These are phyloP conservation scores for Phytophthora litchii DNA, from an alignment of 352 stramenopile genomes.

Conservation along the genomic window DNA sequence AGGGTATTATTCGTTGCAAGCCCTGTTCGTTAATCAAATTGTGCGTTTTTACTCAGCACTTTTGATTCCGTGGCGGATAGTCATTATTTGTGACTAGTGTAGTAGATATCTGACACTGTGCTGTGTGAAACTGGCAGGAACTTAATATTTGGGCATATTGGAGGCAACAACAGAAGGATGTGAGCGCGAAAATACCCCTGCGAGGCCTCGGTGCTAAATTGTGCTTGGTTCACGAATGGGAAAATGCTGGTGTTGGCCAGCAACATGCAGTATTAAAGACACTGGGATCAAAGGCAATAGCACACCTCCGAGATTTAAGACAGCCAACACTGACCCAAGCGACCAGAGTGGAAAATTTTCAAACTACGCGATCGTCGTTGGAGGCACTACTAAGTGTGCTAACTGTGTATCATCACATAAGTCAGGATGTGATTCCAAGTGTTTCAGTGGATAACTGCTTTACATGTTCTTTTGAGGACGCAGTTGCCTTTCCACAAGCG, in stretches of 20 bases:
- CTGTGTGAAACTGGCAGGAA: slow-evolving; percentile 44
- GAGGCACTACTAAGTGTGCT: slow-evolving; percentile 32
- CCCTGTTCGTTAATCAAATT: slow-evolving; percentile 78
- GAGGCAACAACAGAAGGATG: slow-evolving; percentile 40
- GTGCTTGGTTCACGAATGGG: slow-evolving; percentile 59
- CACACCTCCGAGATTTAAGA: slow-evolving; percentile 28
- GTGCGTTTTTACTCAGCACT: slow-evolving; percentile 41
- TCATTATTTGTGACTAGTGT: neutral
- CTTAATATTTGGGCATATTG: slow-evolving; percentile 72
- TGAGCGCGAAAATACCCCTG: slow-evolving; percentile 44
- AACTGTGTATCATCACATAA: slow-evolving; percentile 11
- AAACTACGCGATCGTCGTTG: slow-evolving; percentile 26
- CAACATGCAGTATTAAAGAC: slow-evolving; percentile 25
- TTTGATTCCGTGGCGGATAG: neutral
- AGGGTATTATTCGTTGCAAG: slow-evolving; percentile 71
- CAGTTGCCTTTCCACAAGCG: slow-evolving; percentile 48
- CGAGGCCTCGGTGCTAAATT: slow-evolving; percentile 56
- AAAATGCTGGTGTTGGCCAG: slow-evolving; percentile 21
- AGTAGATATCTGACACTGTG: slow-evolving; percentile 10
- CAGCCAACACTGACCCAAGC: slow-evolving; percentile 7
- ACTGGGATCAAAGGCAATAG: slow-evolving; percentile 22
- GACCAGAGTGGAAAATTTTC: slow-evolving; percentile 7
- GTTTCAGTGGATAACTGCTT: slow-evolving; percentile 45
- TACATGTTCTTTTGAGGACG: slow-evolving; percentile 48
- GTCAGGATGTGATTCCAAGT: neutral